These are phyloP conservation scores for Papiliotrema laurentii DNA, from an alignment of 1,284 basidiomycete species.

Conservation along the genomic window DNA sequence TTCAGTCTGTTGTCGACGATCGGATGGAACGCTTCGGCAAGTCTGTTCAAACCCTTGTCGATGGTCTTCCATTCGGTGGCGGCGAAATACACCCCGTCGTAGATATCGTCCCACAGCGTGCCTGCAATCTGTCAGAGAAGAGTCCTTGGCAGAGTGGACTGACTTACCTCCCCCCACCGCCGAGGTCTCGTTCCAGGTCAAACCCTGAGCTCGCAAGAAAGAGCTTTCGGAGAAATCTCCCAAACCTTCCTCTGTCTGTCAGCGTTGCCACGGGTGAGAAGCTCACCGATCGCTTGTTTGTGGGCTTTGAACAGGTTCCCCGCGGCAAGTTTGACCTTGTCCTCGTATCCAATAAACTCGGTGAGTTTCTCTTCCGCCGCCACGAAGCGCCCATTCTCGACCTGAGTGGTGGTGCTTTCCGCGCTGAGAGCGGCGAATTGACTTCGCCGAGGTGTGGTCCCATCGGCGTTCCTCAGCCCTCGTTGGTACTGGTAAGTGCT, in stretches of 20 bases:
- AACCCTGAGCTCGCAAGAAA: constrained; percentile 13
- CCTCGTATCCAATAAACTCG: constrained; percentile 14
- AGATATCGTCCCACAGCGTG: constrained; percentile 22
- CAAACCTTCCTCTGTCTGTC: constrained; percentile 12
- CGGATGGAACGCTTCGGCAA: constrained; percentile 23
- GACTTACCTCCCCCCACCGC: constrained; percentile 14
- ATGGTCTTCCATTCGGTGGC: constrained; percentile 22
- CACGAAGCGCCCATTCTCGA: constrained; percentile 6
- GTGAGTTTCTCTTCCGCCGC: constrained; percentile 13
- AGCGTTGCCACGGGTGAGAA: not conserved
- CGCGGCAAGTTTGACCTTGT: constrained; percentile 12
- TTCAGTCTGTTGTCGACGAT: constrained; percentile 19
- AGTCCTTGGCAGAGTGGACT: not conserved
- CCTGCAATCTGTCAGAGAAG: constrained; percentile 3
- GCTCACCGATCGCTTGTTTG: constrained; percentile 18
- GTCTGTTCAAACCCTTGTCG: constrained; percentile 21
- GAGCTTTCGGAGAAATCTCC: constrained; percentile 13
- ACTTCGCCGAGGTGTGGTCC: constrained; percentile 18
- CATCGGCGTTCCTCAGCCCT: constrained; percentile 19
- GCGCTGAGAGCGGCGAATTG: constrained; percentile 14
- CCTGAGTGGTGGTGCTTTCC: constrained; percentile 5
- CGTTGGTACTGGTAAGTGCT: constrained; percentile 13
- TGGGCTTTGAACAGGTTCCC: constrained; percentile 25
- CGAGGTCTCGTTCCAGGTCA: constrained; percentile 17
- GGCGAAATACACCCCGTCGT: constrained; percentile 21